Evolutionary conservation across 129 eudicot genomes (phyloP), one percentile per base, ranked within the genome.

Genomic region (Lactuca sativa): DNA sequence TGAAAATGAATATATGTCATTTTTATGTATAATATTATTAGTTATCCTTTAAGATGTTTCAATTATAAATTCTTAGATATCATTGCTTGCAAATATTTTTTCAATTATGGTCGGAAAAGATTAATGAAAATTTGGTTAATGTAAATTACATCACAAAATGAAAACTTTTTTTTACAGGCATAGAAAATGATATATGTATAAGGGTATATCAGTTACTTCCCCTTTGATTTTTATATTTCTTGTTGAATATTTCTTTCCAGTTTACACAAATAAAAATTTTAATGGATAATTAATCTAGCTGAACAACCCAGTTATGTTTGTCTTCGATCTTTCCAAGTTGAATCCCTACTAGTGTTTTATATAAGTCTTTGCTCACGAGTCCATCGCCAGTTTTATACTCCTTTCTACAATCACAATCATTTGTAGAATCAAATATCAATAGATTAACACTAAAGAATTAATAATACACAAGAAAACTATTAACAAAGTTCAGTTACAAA

Each of bases 241-340:
- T 13, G 18, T 51, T 4, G 18, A 51, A 13, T 51, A 51, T 4
- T 6, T 15, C 3, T 36, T 13, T 64, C 44, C 11, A 9, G n/a
- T 73, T 52, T 14, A 60, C 14, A 52, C 8, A 59, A 0, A 15
- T 9, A 34, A 64, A 56, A 38, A 47, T 0, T 53, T 53, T n/a
- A 7, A 63, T 43, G 7, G n/a, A 43, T 43, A 0, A 13, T 83
- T 54, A 76, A 14, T 83, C 72, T 41, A 92, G 82, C 70, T 82
- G 61, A 21, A 86, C 86, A 68, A 88, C 48, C 98, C 98, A 92
- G 25, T 86, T 91, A 67, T 79, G 77, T 59, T 79, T 85, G 72
- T 92, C 98, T 64, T 88, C 83, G 21, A 82, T 58, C 10, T 51
- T 5, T 3, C 98, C 98, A 60, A 56, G 64, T 66, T 84, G 95